Base-by-base conservation (phyloP, 495 filamentous ascomycete genomes). In the Xylaria sp. region DNA sequence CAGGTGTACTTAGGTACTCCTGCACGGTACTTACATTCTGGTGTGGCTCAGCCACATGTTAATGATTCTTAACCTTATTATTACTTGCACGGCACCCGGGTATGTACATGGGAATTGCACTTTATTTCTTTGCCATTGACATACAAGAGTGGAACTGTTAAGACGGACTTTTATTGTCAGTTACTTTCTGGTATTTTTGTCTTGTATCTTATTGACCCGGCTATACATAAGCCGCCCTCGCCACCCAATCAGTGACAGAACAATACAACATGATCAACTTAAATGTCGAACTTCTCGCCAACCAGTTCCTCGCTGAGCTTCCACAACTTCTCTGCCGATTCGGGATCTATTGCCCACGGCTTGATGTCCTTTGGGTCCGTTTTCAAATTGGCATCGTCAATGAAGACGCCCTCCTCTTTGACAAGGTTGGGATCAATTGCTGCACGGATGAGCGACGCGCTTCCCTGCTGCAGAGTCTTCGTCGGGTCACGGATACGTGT, bases 281-380 rank as follows among this genome's bases (percentile, higher is more conserved):
- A 76, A 24, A 81, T 37, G 19, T 65, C 43, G 31, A 65, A 65
- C 19, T 65, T 65, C 62, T 65, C 62, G 43, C 62, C 82, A 37
- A 85, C 83, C 64, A 88, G 61, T 73, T 83, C 74, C 77, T 88
- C 86, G 61, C 83, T 85, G 48, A 86, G 50, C 40, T 74, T 71
- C 86, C 85, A 86, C 33, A 83, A 62, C 73, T 77, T 81, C 71
- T 82, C 83, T 3, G 62, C 62, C 17, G 52, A 29, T 37, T 65
- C 62, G 7, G 43, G 43, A 24, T 65, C 44, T 46, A 82, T 77
- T 0, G 87, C 84, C 69, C 85, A 84, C 35, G 80, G 71, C 46
- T 67, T 77, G 43, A 83, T 63, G 37, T 29, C 71, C 37, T 81
- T 78, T 66, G 66, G 69, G 29, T 80, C 78, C 6, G 74, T 65